A percentile compares a stretch with the other conserved stretches of the same genome.
Conservation (phyloP, 345 rosid genomes). For the Eucalyptus tenuipes region DNA sequence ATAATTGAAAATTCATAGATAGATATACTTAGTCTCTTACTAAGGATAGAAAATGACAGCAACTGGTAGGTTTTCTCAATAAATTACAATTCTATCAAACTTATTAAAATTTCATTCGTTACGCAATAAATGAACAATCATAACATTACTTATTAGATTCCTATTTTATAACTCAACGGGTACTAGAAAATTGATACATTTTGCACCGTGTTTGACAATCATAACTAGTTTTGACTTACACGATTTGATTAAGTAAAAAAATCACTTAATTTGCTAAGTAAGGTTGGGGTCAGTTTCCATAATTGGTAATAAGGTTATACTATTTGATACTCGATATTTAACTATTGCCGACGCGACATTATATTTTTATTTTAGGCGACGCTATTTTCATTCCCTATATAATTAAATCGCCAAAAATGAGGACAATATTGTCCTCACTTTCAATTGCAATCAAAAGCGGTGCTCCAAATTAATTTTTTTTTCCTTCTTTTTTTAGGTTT, state of each 20-base stretch:
- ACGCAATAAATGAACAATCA: too few species aligned
- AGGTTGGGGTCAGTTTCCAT: background rate
- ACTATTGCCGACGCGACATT: background rate
- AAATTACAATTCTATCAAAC: too few species aligned
- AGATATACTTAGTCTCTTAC: too few species aligned
- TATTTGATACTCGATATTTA: background rate
- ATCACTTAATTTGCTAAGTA: background rate
- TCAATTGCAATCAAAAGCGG: too few species aligned
- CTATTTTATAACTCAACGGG: accelerated
- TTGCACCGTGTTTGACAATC: background rate
- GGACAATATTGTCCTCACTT: too few species aligned
- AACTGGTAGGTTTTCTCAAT: background rate
- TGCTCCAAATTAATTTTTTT: too few species aligned
- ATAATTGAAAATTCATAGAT: background rate
- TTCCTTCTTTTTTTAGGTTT: accelerated
- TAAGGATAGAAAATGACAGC: background rate
- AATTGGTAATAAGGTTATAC: background rate
- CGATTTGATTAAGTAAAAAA: background rate
- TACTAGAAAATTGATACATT: background rate
- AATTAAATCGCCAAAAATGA: too few species aligned
- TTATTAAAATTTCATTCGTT: too few species aligned
- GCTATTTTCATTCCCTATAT: too few species aligned
- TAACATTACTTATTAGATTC: background rate
- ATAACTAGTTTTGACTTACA: background rate
- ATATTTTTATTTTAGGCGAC: too few species aligned